Base-by-base conservation (phyloP, 805 yeast genomes). In the Pichia deserticola region DNA sequence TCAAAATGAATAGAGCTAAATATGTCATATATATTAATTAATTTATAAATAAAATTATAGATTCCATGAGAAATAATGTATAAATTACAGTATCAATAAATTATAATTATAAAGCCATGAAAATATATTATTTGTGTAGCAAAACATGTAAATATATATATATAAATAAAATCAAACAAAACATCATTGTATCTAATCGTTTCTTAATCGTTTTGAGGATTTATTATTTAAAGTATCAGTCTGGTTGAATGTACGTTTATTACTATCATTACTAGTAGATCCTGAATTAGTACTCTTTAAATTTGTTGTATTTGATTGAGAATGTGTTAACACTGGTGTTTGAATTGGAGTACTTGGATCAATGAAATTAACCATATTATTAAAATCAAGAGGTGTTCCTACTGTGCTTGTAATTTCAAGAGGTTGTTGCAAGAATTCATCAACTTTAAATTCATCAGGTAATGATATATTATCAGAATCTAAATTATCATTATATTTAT, bases 361-460 rank as follows among this genome's bases (percentile, higher is more conserved):
- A 2, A 49, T 41, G 27, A 51, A 43, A 30, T 35, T 38, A 8
- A 48, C 45, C 28, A 50, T 42, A 13, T 36, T 36, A 45, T 36
- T 38, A 11, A 49, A 36, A 40, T 53, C 51, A 29, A 55, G 36
- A 8, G 57, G 51, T 1, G 54, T 56, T 7, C 49, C 47, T 25
- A 47, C 54, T 32, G 40, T 34, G 41, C 42, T 42, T 27, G n/a
- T 27, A 9, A 55, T 44, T 28, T 60, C 61, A 27, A 52, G 38
- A 7, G 56, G 53, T 28, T 54, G 55, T 13, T 54, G 56, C 13
- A 67, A 52, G 27, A 64, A 65, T 34, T 66, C 67, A 30, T 69
- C 69, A 45, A 66, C 67, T 40, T 60, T 57, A 50, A 70, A 61
- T 15, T 66, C 71, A 39, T 67, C 71, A 38, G 43, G 35, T 8